Base-by-base conservation (phyloP, 2,329 filamentous ascomycete genomes). In the Claviceps lovelessii region DNA sequence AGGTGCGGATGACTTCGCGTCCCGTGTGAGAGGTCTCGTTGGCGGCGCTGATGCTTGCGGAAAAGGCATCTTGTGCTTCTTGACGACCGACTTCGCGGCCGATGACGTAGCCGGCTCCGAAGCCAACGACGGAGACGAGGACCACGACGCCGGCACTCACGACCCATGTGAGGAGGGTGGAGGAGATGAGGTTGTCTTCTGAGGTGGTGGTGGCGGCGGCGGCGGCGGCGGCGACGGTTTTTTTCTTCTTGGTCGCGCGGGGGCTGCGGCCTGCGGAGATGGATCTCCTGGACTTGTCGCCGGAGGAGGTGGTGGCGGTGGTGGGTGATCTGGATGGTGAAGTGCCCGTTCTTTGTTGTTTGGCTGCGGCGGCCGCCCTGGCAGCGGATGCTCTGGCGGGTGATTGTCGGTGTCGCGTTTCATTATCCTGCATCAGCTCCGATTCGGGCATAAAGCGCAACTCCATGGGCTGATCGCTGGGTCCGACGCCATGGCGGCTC, bases 21-120 rank as follows among this genome's bases (percentile, higher is more conserved):
- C 78, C 75, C 58, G 78, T 80, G 5, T 70, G 73, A 3, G 74
- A 70, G 23, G 73, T 70, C 7, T 73, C 69, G 58, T 76, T 76
- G 53, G 73, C 68, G 39, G 68, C 68, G 49, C 69, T 66, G 46
- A 72, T 64, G 45, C 73, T 65, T 17, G 70, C 70, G 10, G 68
- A 68, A n/a, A 77, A 64, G 15, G 70, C 66, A 61, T 85, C 81
- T 59, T 83, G 65, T 13, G 71, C 66, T 62, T 86, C 81, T 59
- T 84, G 79, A 39, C 79, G 74, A 3, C 83, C 83, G 29, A 83
- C 81, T 60, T 86, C 83, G 31, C 81, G 73, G 5, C 83, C 83
- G 56, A 85, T 81, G 29, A 84, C 81, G 61, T 84, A 85, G 11
- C 83, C 83, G 9, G 83, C 83, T 3, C 83, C 81, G 60, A 86